Base-by-base conservation (phyloP, 306 rosid species). In the Trifolium fragiferum region DNA sequence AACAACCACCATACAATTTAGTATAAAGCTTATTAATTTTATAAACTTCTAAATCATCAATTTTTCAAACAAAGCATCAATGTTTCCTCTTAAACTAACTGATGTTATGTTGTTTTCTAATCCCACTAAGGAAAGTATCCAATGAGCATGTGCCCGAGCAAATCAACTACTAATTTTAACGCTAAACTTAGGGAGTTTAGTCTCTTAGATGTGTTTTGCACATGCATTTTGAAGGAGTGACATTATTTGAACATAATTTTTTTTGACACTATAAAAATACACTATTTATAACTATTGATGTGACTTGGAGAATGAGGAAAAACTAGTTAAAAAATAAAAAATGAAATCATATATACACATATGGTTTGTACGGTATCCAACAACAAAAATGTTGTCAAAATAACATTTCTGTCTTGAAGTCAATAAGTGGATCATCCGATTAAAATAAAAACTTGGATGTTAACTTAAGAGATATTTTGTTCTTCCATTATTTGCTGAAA, bases 81-180 rank as follows among this genome's bases (percentile, higher is more conserved):
- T 25, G 18, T 23, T 1, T 58, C 64, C 64, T 58, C 64, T 25
- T 14, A 58, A 58, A 25, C 64, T n/a, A 25, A 12, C 37, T 27
- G 33, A 57, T 25, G 12, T 57, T 35, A 57, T 12, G 63, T 23
- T 57, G 37, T 6, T 57, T 23, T 57, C 63, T 11, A 57, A 57
- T 35, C 37, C 63, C 33, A 57, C 18, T 58, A 13, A 23, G 37
- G 64, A 58, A 58, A 23, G 37, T 58, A 25, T 58, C 64, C 10
- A 58, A 25, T 25, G 37, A 58, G 38, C 64, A 58, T 25, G 64
- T 58, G 63, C 15, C 63, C 63, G n/a, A 57, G 9, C 35, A 57
- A 57, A 57, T 4, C 35, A 23, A 23, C 35, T 57, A 25, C 21
- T 11, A 6, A 13, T 57, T 23, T 57, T 57, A 25, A 57, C 12